Base-by-base conservation (phyloP, 1,284 basidiomycete species). In the Phaffia rhodozyma region DNA sequence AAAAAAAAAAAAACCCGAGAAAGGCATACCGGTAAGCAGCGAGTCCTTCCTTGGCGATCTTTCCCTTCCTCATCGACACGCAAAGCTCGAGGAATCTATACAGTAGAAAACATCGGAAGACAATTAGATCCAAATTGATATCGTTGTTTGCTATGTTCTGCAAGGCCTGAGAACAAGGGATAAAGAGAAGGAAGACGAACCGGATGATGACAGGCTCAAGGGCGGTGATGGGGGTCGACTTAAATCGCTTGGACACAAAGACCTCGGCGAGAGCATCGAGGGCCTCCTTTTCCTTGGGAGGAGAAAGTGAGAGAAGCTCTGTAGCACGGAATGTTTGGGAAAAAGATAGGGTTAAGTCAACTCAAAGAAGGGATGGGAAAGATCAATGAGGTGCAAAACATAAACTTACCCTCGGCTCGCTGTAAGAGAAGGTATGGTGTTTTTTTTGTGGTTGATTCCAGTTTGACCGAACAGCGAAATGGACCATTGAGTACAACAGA, bases 181-280 rank as follows among this genome's bases (percentile, higher is more conserved):
- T 25, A 7, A n/a, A 53, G 9, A 27, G 2, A 32, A 25, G 18
- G 38, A 18, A 27, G 48, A 65, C 83, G 74, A 89, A 90, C 58
- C 89, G 86, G 68, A 91, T 78, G 82, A 97, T 89, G 77, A 98
- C 97, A 66, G 96, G 96, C 76, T 98, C 94, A 62, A 98, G 84
- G 11, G 88, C 85, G 5, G 84, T 79, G 49, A 97, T 80, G 1
- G 93, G 90, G 0, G 92, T 96, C 66, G 88, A 86, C 71, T 92
- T 85, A 81, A 98, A 97, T 65, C 90, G 86, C 79, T 97, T 97
- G 25, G 88, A 89, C 50, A 85, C 82, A 78, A 94, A 92, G 83
- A 94, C 89, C 75, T 93, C 90, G 13, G 88, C 87, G 69, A 94
- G 81, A 7, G 88, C 87, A 72, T 91, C 86, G 51, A 94, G 82